Evolutionary conservation across 179 eudicot genomes (phyloP), one percentile per base, ranked within the genome.

Genomic region (Gypsophila paniculata): DNA sequence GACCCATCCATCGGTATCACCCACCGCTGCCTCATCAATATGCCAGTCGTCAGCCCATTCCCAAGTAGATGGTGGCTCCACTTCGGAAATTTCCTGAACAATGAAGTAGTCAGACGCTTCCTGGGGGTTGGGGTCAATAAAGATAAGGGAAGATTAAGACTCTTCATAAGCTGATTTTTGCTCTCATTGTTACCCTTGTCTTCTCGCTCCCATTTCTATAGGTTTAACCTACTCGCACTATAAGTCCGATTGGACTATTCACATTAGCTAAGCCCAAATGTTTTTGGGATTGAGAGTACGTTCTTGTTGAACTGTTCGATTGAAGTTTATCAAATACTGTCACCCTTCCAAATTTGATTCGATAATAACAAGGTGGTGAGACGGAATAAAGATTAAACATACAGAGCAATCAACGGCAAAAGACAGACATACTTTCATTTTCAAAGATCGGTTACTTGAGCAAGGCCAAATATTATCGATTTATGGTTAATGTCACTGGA

Each of bases 21-120:
- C 78, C 49, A 78, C 79, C 58, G 87, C 78, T 63, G 71, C 59
- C 74, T 74, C 75, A 84, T 93, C 98, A 49, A 93, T 76, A 75
- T 82, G 93, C 98, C 98, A 93, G 68, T 89, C 93, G 82, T 91
- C 96, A 79, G 82, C 73, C 98, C 96, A 90, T 65, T 87, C 84
- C 96, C 96, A 90, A 15, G 84, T 91, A 53, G 89, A 75, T 39
- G 90, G 85, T 46, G 84, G 76, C 72, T 84, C 79, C 63, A 80
- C 78, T 65, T 81, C 88, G 68, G 83, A 77, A 46, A 67, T 59
- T 81, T 58, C 82, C 98, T 93, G 84, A 54, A 77, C 1, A 74
- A 59, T 66, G 46, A 67, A 65, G 63, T 61, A 49, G 49, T 72
- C 75, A 59, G 68, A 57, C 36, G 72, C 48, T 52, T 36, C 5